Evolutionary conservation across 441 rosid species (phyloP).

Genomic region (Aquilaria agallochum): DNA sequence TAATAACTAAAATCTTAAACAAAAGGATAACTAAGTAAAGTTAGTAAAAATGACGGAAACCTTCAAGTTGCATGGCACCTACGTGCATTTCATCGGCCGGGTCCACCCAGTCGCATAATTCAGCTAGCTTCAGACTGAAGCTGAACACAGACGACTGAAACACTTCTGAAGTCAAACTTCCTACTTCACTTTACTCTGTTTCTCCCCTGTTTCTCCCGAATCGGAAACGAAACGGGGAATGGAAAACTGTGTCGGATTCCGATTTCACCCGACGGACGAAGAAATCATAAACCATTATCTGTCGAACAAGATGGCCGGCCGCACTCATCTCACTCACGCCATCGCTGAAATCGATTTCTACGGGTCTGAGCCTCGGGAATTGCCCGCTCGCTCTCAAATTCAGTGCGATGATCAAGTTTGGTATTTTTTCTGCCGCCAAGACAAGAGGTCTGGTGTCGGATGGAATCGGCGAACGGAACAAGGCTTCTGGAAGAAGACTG

Average conservation of each 20-base stretch:
- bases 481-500: constrained; percentile 57
- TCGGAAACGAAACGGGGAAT: no score
- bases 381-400: constrained; percentile 22
- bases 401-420: constrained; percentile 26
- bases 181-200: no score
- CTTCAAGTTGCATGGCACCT: no score
- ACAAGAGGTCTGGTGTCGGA: constrained; percentile 17
- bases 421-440: constrained; percentile 36
- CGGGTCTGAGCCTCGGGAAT: constrained; percentile 47
- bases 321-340: not conserved
- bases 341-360: constrained; percentile 29
- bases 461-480: constrained; percentile 23
- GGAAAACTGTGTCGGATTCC: constrained; percentile 9
- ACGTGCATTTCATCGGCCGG: no score
- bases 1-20: no score
- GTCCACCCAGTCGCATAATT: no score
- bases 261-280: constrained; percentile 43
- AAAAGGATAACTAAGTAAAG: no score
- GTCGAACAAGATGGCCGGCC: constrained; percentile 14
- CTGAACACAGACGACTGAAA: no score
- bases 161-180: no score
- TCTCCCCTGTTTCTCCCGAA: no score
- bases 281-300: constrained; percentile 26
- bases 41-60: no score
- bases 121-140: no score